Evolutionary conservation across 768 basidiomycete species (phyloP).

Genomic region (Termitomyces sp.): DNA sequence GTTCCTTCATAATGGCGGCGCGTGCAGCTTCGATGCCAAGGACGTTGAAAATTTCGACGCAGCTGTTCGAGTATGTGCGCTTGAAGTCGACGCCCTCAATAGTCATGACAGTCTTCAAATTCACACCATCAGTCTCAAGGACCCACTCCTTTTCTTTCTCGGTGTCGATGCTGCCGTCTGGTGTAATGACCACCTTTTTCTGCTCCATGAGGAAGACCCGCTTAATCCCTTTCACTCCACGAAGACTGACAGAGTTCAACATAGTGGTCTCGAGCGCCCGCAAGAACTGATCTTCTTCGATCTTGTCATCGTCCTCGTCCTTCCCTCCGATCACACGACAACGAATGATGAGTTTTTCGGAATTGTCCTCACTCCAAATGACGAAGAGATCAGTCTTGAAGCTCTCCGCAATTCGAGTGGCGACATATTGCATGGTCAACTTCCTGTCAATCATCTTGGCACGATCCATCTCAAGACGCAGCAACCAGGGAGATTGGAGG

Average conservation of each 20-base stretch:
- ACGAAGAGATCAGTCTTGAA: constrained; percentile 97
- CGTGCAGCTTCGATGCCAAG: constrained; percentile 97
- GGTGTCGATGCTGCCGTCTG: constrained; percentile 63
- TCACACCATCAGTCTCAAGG: constrained; percentile 95
- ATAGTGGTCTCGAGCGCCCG: constrained; percentile 95
- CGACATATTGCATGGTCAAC: constrained; percentile 92
- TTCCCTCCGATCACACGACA: constrained; percentile 86
- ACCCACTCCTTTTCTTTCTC: constrained; percentile 95
- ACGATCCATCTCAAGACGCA: constrained; percentile 95
- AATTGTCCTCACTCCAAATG: constrained; percentile 98
- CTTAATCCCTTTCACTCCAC: constrained; percentile 87
- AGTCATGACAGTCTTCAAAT: constrained; percentile 92
- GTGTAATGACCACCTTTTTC: constrained; percentile 64
- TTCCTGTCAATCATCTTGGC: constrained; percentile 98
- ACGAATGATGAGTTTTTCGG: constrained; percentile 94
- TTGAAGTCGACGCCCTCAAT: constrained; percentile 93
- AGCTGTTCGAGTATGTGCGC: constrained; percentile 96
- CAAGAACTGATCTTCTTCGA: constrained; percentile 95
- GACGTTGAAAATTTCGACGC: constrained; percentile 90
- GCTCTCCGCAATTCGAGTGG: constrained; percentile 87
- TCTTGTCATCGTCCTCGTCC: constrained; percentile 80
- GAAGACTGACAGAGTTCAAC: constrained; percentile 91
- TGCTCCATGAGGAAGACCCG: constrained; percentile 93
- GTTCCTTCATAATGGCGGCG: constrained; percentile 89
- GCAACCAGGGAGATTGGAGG: constrained; percentile 93